Evolutionary conservation across 192 early-diverging fungal genomes (phyloP).

Genomic region (Rhizoclosmatium sp.): DNA sequence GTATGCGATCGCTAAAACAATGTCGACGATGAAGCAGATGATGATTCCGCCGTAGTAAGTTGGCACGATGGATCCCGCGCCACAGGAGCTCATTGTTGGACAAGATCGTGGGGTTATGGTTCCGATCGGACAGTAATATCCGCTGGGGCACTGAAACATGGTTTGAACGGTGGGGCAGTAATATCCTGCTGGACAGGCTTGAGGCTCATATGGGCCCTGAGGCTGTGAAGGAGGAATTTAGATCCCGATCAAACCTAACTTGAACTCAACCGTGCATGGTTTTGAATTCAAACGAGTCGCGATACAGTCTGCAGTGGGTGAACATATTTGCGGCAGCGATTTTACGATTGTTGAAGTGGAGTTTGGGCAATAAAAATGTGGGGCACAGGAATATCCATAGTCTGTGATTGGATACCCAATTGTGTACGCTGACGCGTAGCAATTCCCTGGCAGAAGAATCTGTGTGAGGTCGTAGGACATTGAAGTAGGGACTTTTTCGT

Average conservation of each 20-base stretch:
- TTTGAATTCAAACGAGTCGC: neutral
- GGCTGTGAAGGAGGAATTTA: no score
- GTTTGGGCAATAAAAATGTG: constrained; percentile 38
- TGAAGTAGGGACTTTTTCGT: no score
- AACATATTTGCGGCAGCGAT: constrained; percentile 28
- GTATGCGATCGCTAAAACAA: neutral
- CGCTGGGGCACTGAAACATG: no score
- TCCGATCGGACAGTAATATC: constrained; percentile 7
- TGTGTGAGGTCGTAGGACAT: neutral
- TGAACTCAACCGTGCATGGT: neutral
- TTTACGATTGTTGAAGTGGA: neutral
- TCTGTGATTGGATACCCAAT: constrained; percentile 24
- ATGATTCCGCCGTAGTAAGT: constrained; percentile 28
- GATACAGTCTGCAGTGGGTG: constrained; percentile 6
- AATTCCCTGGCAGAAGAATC: constrained; percentile 25
- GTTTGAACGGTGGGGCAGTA: neutral
- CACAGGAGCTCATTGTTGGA: constrained; percentile 25
- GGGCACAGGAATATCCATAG: constrained; percentile 29
- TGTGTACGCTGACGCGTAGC: constrained; percentile 9
- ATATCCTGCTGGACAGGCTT: constrained; percentile 2
- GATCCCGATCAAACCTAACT: no score
- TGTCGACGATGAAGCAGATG: constrained; percentile 23
- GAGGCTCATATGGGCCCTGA: constrained; percentile 42
- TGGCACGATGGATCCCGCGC: constrained; percentile 16
- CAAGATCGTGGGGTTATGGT: constrained; percentile 9